These are phyloP conservation scores for Nadsonia starkeyi-henricii DNA, from an alignment of 1,139 yeast genomes.

Conservation along the genomic window DNA sequence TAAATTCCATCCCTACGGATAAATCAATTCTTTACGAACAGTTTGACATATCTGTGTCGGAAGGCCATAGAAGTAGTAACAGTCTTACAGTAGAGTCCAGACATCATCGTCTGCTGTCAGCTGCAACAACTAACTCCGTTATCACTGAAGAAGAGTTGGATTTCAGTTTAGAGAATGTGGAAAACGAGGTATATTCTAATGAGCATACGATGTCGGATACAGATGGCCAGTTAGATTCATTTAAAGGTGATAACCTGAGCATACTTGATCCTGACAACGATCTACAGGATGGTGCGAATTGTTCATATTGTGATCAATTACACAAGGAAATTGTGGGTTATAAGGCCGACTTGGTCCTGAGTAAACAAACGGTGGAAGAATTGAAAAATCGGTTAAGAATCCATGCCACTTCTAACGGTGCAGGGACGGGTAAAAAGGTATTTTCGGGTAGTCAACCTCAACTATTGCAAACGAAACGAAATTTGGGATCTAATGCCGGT, in stretches of 20 bases:
- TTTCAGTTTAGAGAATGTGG: background rate
- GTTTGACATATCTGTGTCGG: background rate
- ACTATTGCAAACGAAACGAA: background rate
- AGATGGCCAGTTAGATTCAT: too few relatives aligned
- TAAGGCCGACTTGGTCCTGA: background rate
- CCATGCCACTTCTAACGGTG: background rate
- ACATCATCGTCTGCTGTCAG: background rate
- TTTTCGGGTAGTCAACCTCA: background rate
- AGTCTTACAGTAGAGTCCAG: background rate
- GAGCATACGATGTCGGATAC: too few relatives aligned
- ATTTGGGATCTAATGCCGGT: background rate
- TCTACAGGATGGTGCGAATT: background rate
- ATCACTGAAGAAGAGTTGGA: background rate
- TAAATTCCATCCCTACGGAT: background rate
- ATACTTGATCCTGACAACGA: too few relatives aligned
- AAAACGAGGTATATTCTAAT: background rate
- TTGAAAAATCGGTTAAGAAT: background rate
- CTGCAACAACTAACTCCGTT: background rate
- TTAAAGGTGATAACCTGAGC: too few relatives aligned
- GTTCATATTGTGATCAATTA: background rate
- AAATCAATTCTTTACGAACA: background rate
- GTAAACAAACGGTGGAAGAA: background rate
- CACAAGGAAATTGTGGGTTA: background rate
- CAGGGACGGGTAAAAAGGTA: background rate
- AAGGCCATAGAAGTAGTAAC: background rate